Conservation (phyloP, 31 red algal genomes). For the Asparagopsis taxiformis region DNA sequence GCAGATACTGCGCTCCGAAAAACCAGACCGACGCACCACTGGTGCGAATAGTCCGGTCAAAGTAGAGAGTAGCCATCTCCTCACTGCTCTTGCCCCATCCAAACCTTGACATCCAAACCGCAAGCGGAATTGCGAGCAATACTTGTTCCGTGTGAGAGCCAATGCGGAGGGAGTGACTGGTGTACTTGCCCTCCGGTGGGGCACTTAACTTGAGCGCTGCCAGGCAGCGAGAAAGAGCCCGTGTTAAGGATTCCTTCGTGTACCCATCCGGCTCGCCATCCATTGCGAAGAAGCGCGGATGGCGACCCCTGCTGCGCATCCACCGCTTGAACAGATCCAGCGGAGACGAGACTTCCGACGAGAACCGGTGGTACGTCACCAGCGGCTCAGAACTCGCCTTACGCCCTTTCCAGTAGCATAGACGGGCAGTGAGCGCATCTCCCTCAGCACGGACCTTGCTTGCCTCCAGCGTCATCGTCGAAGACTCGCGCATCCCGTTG, state of each 20-base stretch:
- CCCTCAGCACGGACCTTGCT: neutral
- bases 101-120: neutral
- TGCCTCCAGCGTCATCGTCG: constrained; percentile 4
- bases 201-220: neutral
- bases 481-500: constrained; percentile 19
- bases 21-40: neutral
- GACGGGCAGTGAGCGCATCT: constrained; percentile 2
- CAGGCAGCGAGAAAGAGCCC: neutral
- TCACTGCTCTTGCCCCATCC: neutral
- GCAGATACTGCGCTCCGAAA: neutral
- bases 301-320: neutral
- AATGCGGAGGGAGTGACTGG: neutral
- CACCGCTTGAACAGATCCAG: neutral
- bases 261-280: neutral
- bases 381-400: constrained; percentile 11
- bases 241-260: neutral
- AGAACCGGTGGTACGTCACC: neutral
- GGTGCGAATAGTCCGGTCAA: neutral
- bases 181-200: neutral
- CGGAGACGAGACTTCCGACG: neutral
- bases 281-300: neutral
- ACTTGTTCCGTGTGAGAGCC: neutral
- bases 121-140: neutral
- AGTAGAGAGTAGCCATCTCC: neutral
- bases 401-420: constrained; percentile 28